Percentiles rank a stretch among this genome's conserved stretches.
phyloP scores from a whole-genome alignment of 148 eudicot genomes.

The Polygonum maritimum region DNA sequence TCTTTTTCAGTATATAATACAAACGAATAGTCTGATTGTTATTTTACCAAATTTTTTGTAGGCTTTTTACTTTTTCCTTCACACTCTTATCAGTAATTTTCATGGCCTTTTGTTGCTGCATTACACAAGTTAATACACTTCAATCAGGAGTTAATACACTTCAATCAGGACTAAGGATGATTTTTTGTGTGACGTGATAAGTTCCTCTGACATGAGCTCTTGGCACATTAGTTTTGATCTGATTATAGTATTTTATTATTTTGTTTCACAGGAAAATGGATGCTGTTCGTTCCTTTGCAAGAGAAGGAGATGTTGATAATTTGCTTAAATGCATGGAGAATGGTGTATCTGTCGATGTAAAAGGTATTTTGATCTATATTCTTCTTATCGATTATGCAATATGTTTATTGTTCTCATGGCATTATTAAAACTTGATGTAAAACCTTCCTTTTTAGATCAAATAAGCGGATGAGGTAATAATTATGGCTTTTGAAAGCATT shows the following conservation, averaged over 20 bases:
- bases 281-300: constrained; percentile 81
- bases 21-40: background rate
- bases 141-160: no score
- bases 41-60: background rate
- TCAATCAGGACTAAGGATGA: background rate
- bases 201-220: background rate
- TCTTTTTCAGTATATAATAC: background rate
- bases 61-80: background rate
- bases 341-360: constrained; percentile 58
- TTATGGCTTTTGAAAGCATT: no score
- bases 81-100: background rate
- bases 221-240: background rate
- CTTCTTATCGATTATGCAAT: background rate
- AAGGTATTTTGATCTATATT: constrained; percentile 36
- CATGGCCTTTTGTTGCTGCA: background rate
- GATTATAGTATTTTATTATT: constrained; percentile 6
- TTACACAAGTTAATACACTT: background rate
- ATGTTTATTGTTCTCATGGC: background rate
- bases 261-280: constrained; percentile 61
- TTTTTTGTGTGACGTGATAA: background rate
- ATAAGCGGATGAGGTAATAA: no score
- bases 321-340: constrained; percentile 66
- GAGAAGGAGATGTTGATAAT: constrained; percentile 80
- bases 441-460: no score
- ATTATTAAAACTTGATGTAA: no score